Evolutionary conservation across 257 asterid species (phyloP).

Genomic region (Pogostemon cablin): DNA sequence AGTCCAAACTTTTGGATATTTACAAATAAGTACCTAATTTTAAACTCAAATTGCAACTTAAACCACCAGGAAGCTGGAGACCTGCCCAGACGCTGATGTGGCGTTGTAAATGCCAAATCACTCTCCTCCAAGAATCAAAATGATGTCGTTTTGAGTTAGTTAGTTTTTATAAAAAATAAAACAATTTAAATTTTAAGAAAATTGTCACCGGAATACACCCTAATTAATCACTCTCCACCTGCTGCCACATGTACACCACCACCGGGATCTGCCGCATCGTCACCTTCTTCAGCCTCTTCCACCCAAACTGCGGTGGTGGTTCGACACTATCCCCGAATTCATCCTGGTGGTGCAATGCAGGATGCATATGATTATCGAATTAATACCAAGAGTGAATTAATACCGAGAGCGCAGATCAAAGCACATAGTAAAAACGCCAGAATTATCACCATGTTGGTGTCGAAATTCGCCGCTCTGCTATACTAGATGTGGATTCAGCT

Average conservation of each 20-base stretch:
- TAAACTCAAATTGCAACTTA: too few species aligned
- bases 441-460: slow-evolving; percentile 72
- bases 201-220: too few species aligned
- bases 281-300: slow-evolving; percentile 62
- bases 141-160: too few species aligned
- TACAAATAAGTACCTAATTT: too few species aligned
- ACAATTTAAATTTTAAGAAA: too few species aligned
- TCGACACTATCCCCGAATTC: slow-evolving; percentile 31
- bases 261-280: slow-evolving; percentile 61
- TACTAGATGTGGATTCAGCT: slow-evolving; percentile 40
- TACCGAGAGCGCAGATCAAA: slow-evolving; percentile 68
- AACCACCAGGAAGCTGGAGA: too few species aligned
- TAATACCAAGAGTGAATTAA: slow-evolving; percentile 24
- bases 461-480: slow-evolving; percentile 56
- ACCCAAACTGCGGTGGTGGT: slow-evolving; percentile 34
- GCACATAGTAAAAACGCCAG: slow-evolving; percentile 74
- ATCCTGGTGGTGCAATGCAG: slow-evolving; percentile 53
- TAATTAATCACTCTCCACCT: slow-evolving; percentile 12
- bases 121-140: too few species aligned
- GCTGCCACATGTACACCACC: slow-evolving; percentile 51
- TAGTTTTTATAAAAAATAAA: too few species aligned
- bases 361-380: slow-evolving; percentile 58
- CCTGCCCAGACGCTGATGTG: too few species aligned
- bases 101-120: too few species aligned
- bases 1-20: too few species aligned